Conservation (phyloP, 257 asterid genomes). For the Dorcoceras hygrometricum region DNA sequence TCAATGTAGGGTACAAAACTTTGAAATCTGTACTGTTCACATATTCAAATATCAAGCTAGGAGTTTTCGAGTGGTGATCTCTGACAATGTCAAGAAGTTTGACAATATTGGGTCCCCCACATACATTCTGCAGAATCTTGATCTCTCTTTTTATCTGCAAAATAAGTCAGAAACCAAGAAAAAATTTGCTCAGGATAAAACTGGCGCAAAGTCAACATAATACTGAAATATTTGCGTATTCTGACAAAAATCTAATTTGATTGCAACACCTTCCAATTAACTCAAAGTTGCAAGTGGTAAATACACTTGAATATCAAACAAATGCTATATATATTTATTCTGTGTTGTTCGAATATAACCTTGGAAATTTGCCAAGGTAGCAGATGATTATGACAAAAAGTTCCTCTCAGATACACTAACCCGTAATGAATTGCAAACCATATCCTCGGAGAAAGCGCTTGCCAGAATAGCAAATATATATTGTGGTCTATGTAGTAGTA, state of each 20-base stretch:
- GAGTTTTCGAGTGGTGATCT: conserved; percentile 79
- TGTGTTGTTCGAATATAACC: not conserved
- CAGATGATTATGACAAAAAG: conserved; percentile 1
- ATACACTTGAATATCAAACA: not conserved
- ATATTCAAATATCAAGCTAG: conserved; percentile 74
- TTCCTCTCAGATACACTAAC: conserved; percentile 2
- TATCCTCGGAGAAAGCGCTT: conserved; percentile 2
- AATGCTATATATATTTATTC: not conserved
- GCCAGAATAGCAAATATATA: not conserved
- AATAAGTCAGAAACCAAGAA: conserved; percentile 13
- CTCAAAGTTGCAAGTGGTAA: not conserved
- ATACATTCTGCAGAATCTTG: conserved; percentile 68
- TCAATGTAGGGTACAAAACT: conserved; percentile 69
- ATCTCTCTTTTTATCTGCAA: conserved; percentile 75
- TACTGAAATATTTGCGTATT: not conserved
- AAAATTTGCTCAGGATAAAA: not conserved
- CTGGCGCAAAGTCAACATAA: conserved; percentile 17
- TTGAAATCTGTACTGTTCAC: conserved; percentile 85
- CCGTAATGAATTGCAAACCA: conserved; percentile 11
- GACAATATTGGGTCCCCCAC: conserved; percentile 75
- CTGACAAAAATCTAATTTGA: not conserved
- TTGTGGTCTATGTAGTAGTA: conserved; percentile 4
- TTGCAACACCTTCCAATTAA: not conserved
- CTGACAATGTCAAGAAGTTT: conserved; percentile 72
- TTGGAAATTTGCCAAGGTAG: not conserved